phyloP scores from a whole-genome alignment of 2,329 filamentous ascomycete species.

The Chaetoscypha palmicola region DNA sequence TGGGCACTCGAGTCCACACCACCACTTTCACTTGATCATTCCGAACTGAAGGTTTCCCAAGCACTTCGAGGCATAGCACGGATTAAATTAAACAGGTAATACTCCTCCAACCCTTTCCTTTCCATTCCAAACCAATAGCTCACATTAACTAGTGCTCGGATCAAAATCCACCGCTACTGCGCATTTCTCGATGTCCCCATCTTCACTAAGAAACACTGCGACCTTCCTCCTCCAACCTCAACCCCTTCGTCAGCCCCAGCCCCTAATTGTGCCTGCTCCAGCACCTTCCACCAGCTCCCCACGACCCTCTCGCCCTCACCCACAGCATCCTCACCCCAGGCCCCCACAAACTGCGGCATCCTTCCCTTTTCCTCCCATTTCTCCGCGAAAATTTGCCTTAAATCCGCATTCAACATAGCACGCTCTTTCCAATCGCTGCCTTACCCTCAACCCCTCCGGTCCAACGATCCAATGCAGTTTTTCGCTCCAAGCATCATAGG shows the following conservation, averaged over 20 bases:
- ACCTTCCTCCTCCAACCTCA: constrained; percentile 30
- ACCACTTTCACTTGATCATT: constrained; percentile 32
- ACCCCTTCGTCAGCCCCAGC: not conserved
- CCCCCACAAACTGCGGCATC: constrained; percentile 11
- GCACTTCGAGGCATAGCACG: constrained; percentile 40
- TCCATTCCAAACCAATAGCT: too few relatives aligned
- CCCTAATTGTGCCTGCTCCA: constrained; percentile 15
- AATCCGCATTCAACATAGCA: constrained; percentile 42
- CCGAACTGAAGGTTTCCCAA: constrained; percentile 37
- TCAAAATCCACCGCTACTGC: constrained; percentile 45
- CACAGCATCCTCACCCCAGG: not conserved
- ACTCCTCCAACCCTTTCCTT: too few relatives aligned
- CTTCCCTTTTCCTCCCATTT: constrained; percentile 41
- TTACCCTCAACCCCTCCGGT: constrained; percentile 31
- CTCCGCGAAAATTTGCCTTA: constrained; percentile 43
- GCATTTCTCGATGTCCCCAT: constrained; percentile 45
- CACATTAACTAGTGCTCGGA: constrained; percentile 36
- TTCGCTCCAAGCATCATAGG: constrained; percentile 6
- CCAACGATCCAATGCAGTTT: constrained; percentile 4
- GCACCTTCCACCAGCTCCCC: constrained; percentile 15
- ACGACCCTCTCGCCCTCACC: constrained; percentile 2
- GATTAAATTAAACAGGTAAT: constrained; percentile 43
- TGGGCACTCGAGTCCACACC: constrained; percentile 20
- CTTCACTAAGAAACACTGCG: constrained; percentile 43
- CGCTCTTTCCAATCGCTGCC: constrained; percentile 40